Base-by-base conservation (phyloP, 352 stramenopile genomes). In the Phytophthora ohioensis region DNA sequence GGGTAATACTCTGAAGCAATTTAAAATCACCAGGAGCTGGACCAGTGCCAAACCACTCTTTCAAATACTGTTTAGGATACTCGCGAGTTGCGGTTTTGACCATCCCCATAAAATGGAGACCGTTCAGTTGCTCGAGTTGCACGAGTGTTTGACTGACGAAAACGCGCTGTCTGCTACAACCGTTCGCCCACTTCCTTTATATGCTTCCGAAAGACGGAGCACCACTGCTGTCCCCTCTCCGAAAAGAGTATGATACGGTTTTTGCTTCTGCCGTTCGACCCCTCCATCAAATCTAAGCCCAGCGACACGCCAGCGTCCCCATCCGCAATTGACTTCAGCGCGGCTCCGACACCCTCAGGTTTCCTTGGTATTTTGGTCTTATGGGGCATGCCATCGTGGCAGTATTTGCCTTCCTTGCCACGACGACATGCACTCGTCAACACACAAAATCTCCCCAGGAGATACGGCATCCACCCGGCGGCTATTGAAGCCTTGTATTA, bases 341-440 rank as follows among this genome's bases (percentile, higher is more conserved):
- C 34, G 3, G 31, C 31, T 4, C 49, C 11, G 2, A 45, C 5
- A 4, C 55, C 15, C 12, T 52, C 30, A 17, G 39, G 55, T n/a
- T 62, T 62, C 17, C 55, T n/a, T 12, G 32, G 15, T 32, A 53
- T 62, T 42, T 53, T 62, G 15, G 55, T 62, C 21, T 62, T 53
- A 17, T 62, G 55, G 2, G 55, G 41, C 3, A 53, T 3, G 8
- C 41, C 55, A 35, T 62, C 55, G 11, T 32, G 13, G 4, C 4
- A 17, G 9, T 53, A 62, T 15, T 62, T 62, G 4, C 5, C 12
- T 27, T 42, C 6, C 21, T 27, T 27, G 21, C 21, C 21, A 27
- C 21, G 21, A 27, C 21, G 21, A 27, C 21, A 27, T 27, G 13
- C 5, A 53, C 13, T 62, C 55, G 21, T 43, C 41, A 4, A 62